Conservation (phyloP, 2,329 filamentous ascomycete species). For the Xylariaceae sp. region DNA sequence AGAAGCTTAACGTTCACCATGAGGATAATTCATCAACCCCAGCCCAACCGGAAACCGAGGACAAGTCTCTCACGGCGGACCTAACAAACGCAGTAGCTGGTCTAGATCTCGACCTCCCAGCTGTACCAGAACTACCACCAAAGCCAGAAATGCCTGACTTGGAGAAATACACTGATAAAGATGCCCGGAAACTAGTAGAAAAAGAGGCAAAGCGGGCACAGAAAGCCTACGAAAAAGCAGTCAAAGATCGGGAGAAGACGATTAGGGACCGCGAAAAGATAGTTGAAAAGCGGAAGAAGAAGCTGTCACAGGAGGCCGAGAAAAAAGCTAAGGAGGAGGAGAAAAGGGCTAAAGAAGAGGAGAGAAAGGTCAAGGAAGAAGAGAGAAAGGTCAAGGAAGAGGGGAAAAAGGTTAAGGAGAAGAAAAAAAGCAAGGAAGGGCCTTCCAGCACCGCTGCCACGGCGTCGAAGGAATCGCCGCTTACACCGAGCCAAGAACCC, state of each 20-base stretch:
- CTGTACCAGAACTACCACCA: conserved; percentile 48
- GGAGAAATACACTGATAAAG: conserved; percentile 57
- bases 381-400: conserved; percentile 13
- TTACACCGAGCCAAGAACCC: background rate
- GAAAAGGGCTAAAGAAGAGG: conserved; percentile 39
- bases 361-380: conserved; percentile 23
- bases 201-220: conserved; percentile 60
- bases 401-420: too few species aligned
- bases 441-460: background rate
- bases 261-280: conserved; percentile 61
- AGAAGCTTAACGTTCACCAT: background rate
- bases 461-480: background rate
- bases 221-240: conserved; percentile 61
- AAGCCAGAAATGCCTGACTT: conserved; percentile 55
- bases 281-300: conserved; percentile 50
- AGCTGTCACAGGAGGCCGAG: conserved; percentile 40
- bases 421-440: too few species aligned
- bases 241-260: conserved; percentile 63
- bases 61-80: conserved; percentile 9
- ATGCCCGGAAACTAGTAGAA: conserved; percentile 62
- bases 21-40: background rate
- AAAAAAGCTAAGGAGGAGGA: conserved; percentile 41
- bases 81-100: conserved; percentile 19
- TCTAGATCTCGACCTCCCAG: conserved; percentile 35
- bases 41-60: conserved; percentile 3